Conservation (phyloP, 2,329 filamentous ascomycete species). For the Aspergillus brasiliensis region DNA sequence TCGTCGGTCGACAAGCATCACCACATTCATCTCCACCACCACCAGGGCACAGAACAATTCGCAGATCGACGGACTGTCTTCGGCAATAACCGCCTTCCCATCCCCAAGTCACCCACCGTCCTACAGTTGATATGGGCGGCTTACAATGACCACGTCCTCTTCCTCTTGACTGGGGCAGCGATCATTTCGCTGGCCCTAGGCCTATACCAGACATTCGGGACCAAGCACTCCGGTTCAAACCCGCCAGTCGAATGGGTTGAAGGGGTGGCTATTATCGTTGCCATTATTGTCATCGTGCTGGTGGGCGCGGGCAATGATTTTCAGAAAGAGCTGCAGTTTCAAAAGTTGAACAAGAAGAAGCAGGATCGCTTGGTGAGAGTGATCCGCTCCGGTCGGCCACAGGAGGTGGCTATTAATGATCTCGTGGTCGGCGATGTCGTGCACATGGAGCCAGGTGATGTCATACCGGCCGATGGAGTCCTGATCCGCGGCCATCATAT, state of each 20-base stretch:
- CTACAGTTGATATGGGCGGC: slow-evolving; percentile 71
- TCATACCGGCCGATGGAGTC: slow-evolving; percentile 68
- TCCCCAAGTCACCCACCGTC: slow-evolving; percentile 67
- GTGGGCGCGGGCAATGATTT: slow-evolving; percentile 73
- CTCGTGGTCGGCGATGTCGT: slow-evolving; percentile 48
- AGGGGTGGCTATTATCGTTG: slow-evolving; percentile 69
- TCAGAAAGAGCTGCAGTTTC: slow-evolving; percentile 72
- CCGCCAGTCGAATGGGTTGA: slow-evolving; percentile 68
- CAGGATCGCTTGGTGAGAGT: slow-evolving; percentile 70
- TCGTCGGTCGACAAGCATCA: background rate
- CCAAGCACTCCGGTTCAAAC: slow-evolving; percentile 24
- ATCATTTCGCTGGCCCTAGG: slow-evolving; percentile 71
- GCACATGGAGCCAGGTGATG: slow-evolving; percentile 57
- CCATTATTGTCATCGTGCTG: slow-evolving; percentile 69
- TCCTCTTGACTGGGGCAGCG: slow-evolving; percentile 68
- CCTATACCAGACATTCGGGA: slow-evolving; percentile 54
- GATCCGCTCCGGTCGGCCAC: slow-evolving; percentile 62
- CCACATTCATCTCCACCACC: background rate
- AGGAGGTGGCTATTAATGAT: slow-evolving; percentile 54
- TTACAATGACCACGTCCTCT: slow-evolving; percentile 76
- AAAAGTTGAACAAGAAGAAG: slow-evolving; percentile 64
- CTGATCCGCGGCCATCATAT: slow-evolving; percentile 57
- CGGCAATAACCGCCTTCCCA: slow-evolving; percentile 65
- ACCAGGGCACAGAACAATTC: background rate
- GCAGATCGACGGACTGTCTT: slow-evolving; percentile 39